Conservation (phyloP, 306 rosid genomes). For the Casuarina equisetifolia region DNA sequence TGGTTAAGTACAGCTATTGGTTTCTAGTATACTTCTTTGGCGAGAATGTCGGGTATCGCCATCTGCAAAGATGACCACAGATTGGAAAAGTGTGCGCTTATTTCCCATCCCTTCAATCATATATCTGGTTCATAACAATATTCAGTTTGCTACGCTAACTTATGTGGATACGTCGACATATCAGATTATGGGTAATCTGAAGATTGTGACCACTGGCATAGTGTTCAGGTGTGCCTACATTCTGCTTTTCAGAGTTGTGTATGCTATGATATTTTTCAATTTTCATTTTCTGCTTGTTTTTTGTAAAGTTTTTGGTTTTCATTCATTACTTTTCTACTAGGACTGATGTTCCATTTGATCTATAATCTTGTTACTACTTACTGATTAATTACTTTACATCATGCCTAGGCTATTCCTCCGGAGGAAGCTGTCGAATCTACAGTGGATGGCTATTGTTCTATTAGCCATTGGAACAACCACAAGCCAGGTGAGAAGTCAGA, state of each 20-base stretch:
- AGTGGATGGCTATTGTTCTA: slow-evolving; percentile 81
- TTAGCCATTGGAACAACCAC: slow-evolving; percentile 97
- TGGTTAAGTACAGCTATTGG: slow-evolving; percentile 57
- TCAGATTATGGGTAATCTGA: slow-evolving; percentile 97
- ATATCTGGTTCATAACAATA: slow-evolving; percentile 80
- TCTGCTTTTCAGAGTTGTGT: background rate
- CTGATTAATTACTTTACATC: slow-evolving; percentile 8
- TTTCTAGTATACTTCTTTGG: slow-evolving; percentile 82
- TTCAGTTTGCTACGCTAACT: slow-evolving; percentile 86
- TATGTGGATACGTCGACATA: slow-evolving; percentile 93
- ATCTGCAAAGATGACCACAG: slow-evolving; percentile 77
- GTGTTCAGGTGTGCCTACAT: slow-evolving; percentile 80
- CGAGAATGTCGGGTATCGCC: slow-evolving; percentile 60
- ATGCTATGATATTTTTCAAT: background rate
- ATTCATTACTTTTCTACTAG: background rate
- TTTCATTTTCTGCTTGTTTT: background rate
- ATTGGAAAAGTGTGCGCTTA: slow-evolving; percentile 68
- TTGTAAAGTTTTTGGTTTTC: background rate
- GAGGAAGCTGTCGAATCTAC: slow-evolving; percentile 81
- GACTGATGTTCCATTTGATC: background rate
- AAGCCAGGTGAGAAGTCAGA: slow-evolving; percentile 62
- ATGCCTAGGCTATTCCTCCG: slow-evolving; percentile 66
- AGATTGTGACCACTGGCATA: slow-evolving; percentile 87
- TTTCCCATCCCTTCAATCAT: slow-evolving; percentile 83
- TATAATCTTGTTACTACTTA: background rate